phyloP scores from a whole-genome alignment of 768 basidiomycete genomes.

The Mycena kentingensis region DNA sequence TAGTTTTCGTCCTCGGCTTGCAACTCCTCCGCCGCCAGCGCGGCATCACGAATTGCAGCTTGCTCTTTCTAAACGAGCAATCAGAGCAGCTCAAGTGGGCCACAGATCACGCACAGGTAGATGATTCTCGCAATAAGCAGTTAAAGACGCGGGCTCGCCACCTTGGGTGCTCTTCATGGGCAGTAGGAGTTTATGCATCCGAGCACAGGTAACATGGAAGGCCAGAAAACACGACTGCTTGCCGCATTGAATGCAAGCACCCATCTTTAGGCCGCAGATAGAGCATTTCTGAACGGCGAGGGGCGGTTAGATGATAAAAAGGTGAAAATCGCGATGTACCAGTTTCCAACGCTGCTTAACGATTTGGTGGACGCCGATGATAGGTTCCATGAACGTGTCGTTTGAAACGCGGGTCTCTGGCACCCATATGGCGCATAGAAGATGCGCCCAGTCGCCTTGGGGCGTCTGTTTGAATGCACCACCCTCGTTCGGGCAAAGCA shows the following conservation, averaged over 20 bases:
- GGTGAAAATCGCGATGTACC: slow-evolving; percentile 48
- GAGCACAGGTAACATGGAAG: slow-evolving; percentile 93
- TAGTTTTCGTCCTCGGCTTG: slow-evolving; percentile 41
- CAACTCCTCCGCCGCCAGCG: slow-evolving; percentile 54
- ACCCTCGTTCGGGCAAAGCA: slow-evolving; percentile 95
- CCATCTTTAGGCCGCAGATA: slow-evolving; percentile 51
- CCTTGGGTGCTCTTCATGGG: slow-evolving; percentile 86
- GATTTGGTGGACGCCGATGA: slow-evolving; percentile 85
- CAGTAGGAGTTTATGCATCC: slow-evolving; percentile 80
- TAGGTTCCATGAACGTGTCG: slow-evolving; percentile 97
- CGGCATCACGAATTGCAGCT: slow-evolving; percentile 57
- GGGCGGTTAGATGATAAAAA: background rate
- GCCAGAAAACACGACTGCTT: slow-evolving; percentile 89
- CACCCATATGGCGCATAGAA: slow-evolving; percentile 96
- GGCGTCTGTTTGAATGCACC: slow-evolving; percentile 98
- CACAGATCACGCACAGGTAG: slow-evolving; percentile 71
- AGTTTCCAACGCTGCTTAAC: slow-evolving; percentile 93
- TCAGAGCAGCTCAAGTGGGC: background rate
- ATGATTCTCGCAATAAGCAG: slow-evolving; percentile 88
- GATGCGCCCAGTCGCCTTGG: slow-evolving; percentile 91
- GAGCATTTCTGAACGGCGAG: slow-evolving; percentile 43
- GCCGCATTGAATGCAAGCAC: slow-evolving; percentile 96
- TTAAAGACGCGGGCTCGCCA: slow-evolving; percentile 69
- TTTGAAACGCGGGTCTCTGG: slow-evolving; percentile 93
- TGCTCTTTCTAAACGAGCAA: slow-evolving; percentile 61